These are phyloP conservation scores for Saturnispora ahearnii DNA, from an alignment of 805 yeast species.

Conservation along the genomic window DNA sequence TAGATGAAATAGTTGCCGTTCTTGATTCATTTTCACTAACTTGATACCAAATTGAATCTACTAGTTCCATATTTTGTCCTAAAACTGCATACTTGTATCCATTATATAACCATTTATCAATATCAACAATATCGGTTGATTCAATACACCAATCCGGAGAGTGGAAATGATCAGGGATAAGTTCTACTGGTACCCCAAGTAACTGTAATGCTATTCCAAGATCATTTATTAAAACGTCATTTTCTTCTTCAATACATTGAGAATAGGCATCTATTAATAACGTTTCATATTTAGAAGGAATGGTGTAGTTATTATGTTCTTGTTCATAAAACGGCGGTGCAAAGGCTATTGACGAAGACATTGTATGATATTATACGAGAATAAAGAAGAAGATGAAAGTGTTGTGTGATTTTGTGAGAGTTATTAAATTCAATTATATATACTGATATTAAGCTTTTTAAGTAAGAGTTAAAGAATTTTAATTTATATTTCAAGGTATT, in stretches of 20 bases:
- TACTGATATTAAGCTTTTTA: not conserved
- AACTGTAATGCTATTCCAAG: slow-evolving; percentile 13
- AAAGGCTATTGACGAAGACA: slow-evolving; percentile 8
- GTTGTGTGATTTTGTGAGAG: not conserved
- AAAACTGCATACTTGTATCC: slow-evolving; percentile 35
- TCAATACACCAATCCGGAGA: slow-evolving; percentile 9
- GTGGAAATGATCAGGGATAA: slow-evolving; percentile 1
- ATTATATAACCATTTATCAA: slow-evolving; percentile 34
- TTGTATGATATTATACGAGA: not conserved
- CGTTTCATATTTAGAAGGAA: slow-evolving; percentile 39
- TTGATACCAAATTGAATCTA: slow-evolving; percentile 36
- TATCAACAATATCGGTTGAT: slow-evolving; percentile 35
- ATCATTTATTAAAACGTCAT: slow-evolving; percentile 31
- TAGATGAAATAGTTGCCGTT: not conserved
- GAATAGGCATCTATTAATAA: slow-evolving; percentile 36
- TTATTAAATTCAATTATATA: not conserved
- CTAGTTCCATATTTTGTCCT: slow-evolving; percentile 23
- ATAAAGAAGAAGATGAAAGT: not conserved
- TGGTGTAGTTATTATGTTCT: slow-evolving; percentile 12
- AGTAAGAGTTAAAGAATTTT: too few relatives aligned
- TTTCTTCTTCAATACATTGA: slow-evolving; percentile 24
- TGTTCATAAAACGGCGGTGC: slow-evolving; percentile 11
- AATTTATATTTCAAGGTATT: too few relatives aligned
- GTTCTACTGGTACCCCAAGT: slow-evolving; percentile 7
- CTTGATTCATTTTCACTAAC: slow-evolving; percentile 12